Evolutionary conservation across 495 filamentous ascomycete species (phyloP), one percentile per base, ranked within the genome.

Genomic region (Amorphotheca resinae): DNA sequence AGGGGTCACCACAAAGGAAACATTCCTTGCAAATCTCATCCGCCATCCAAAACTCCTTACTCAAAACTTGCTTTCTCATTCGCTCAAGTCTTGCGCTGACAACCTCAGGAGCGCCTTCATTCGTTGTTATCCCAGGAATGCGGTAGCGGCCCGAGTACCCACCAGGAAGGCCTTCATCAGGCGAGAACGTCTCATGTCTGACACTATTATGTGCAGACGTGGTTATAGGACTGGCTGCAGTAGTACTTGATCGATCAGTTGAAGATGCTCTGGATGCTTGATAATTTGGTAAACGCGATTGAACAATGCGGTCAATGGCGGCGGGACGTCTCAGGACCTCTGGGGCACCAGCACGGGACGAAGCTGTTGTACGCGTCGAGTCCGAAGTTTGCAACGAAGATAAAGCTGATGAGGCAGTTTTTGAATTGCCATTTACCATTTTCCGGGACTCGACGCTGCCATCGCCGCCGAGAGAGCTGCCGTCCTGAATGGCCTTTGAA

Each of bases 21-120:
- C 93, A 99, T 51, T 95, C 89, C 61, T 89, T 96, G 34, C 87
- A 89, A 56, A 93, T 94, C 55, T 96, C 93, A 62, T 99, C 93
- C 34, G 84, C 82, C 93, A 99, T 99, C 93, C 93, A 99, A 56
- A 93, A 96, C 41, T 95, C 86, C 58, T 83, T 89, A 52, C 81
- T 94, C 11, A 96, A 65, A 23, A 95, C 73, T 57, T 82, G 85
- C 53, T 84, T 88, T 44, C 80, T 70, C 62, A 87, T 74, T 54
- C 85, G 73, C 45, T 79, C 72, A 18, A 81, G 65, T 26, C 72
- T 66, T 33, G 70, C 71, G 50, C 68, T 80, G 16, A 80, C 73
- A 30, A 68, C 65, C 42, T 77, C 73, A 7, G 71, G 66, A 31
- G 72, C 73, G 16, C 73, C 73, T 46, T 74, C 67, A 48, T 68